Evolutionary conservation across 805 yeast genomes (phyloP).

Genomic region (Yamadazyma insecticola): DNA sequence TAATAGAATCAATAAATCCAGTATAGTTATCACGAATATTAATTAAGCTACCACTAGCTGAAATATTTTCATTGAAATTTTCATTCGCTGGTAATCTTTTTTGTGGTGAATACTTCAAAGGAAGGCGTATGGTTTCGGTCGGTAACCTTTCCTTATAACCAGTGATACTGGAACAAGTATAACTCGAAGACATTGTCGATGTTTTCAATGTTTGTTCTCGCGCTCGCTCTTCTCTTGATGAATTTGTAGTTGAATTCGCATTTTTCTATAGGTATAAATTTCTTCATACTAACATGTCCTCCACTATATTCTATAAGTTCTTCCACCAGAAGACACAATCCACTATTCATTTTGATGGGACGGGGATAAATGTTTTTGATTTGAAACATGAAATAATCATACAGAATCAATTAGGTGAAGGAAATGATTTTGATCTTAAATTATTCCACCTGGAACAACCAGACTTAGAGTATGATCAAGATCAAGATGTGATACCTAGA

Average conservation of each 20-base stretch:
- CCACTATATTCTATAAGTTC: slow-evolving; percentile 83
- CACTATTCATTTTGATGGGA: slow-evolving; percentile 87
- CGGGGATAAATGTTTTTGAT: slow-evolving; percentile 94
- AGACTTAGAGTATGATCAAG: slow-evolving; percentile 74
- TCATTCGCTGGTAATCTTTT: slow-evolving; percentile 16
- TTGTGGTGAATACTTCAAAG: slow-evolving; percentile 10
- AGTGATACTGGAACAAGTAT: slow-evolving; percentile 4
- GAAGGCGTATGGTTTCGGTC: slow-evolving; percentile 7
- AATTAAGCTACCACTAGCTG: slow-evolving; percentile 20
- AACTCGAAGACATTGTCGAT: too few species aligned
- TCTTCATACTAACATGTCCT: slow-evolving; percentile 75
- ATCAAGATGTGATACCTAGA: slow-evolving; percentile 85
- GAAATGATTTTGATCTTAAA: slow-evolving; percentile 76
- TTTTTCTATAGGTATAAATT: too few species aligned
- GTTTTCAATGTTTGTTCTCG: too few species aligned
- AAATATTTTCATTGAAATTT: slow-evolving; percentile 15
- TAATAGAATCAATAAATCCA: slow-evolving; percentile 22
- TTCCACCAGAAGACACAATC: slow-evolving; percentile 76
- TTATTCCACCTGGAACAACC: slow-evolving; percentile 58
- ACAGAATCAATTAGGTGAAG: slow-evolving; percentile 76
- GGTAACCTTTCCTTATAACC: slow-evolving; percentile 8
- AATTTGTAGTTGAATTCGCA: too few species aligned
- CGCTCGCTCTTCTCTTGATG: too few species aligned
- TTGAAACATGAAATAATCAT: slow-evolving; percentile 83
- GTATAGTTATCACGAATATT: slow-evolving; percentile 16